Evolutionary conservation across 371 early-diverging fungal genomes (phyloP), one percentile per base, ranked within the genome.

Genomic region (Rhizopus stolonifer): DNA sequence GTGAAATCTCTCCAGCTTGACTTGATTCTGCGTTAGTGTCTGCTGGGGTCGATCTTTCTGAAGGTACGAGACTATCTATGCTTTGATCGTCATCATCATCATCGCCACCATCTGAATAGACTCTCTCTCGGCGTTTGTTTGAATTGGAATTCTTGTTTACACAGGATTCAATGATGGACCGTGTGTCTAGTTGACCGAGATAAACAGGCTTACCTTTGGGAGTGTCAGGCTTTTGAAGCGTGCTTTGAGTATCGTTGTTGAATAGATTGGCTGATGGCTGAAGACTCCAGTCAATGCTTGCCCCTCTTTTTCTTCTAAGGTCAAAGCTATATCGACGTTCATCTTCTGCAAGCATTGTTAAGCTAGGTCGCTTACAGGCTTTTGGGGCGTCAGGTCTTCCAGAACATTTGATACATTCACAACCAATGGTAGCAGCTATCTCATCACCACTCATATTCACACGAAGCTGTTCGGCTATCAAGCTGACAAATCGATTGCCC

Each of bases 391-490:
- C 24, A 0, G n/a, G 32, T 7, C 45, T 46, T 3, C 67, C 62
- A 15, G 62, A 59, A 21, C 70, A 69, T 22, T 51, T 45, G 2
- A 4, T 21, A 18, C 70, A 69, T 17, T 56, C 43, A 22, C 70
- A 64, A 4, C 31, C 10, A 29, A 29, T 10, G 4, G 36, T 36
- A 4, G 36, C 33, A 10, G 52, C 52, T 4, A 25, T 25, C 22
- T 39, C 49, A 4, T 72, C 70, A 19, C 59, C 62, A 0, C 33
- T 32, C 21, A 46, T 46, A 26, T 62, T 56, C 5, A 54, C 43
- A n/a, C 72, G 54, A 2, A 78, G 47, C n/a, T 70, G 65, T 32
- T 70, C 64, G 8, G 72, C 78, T 63, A 78, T 69, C 13, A 64
- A 52, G 31, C 70, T 70, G 4, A 77, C 64, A n/a, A 70, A 44